Percentiles rank a stretch among this genome's conserved stretches.
Evolutionary conservation across 352 stramenopile species (phyloP).

Genomic region (Phytophthora agathidicida): DNA sequence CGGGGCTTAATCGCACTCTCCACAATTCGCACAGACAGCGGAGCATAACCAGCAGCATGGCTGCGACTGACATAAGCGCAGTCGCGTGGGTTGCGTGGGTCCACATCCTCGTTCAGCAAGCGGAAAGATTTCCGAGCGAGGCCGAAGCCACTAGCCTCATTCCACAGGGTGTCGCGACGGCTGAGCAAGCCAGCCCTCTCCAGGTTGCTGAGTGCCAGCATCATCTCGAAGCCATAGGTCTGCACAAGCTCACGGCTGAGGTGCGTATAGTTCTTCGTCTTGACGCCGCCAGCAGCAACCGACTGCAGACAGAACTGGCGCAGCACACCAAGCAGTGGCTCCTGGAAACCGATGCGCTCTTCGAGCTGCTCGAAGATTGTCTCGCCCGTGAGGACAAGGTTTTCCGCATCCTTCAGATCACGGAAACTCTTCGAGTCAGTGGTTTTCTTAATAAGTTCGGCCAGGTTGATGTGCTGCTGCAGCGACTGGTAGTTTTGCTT

Average conservation of each 20-base stretch:
- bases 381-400: conserved; percentile 96
- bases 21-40: conserved; percentile 93
- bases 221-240: conserved; percentile 97
- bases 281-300: conserved; percentile 92
- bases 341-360: conserved; percentile 94
- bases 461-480: conserved; percentile 97
- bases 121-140: conserved; percentile 90
- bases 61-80: conserved; percentile 91
- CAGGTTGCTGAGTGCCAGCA: conserved; percentile 94
- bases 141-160: conserved; percentile 82
- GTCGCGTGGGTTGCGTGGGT: conserved; percentile 94
- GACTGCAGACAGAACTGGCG: conserved; percentile 95
- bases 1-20: conserved; percentile 85
- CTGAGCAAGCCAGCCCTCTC: conserved; percentile 93
- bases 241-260: conserved; percentile 95
- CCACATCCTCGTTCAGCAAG: conserved; percentile 96
- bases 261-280: conserved; percentile 94
- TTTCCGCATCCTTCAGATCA: conserved; percentile 95
- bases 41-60: conserved; percentile 92
- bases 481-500: conserved; percentile 95
- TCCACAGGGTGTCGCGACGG: conserved; percentile 89
- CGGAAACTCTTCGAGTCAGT: conserved; percentile 94
- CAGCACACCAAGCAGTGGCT: conserved; percentile 91
- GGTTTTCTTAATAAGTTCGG: conserved; percentile 95
- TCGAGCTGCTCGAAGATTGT: conserved; percentile 95